Percentiles rank a stretch among this genome's conserved stretches.
phyloP scores from a whole-genome alignment of 495 filamentous ascomycete species.

The Amorphotheca resinae region DNA sequence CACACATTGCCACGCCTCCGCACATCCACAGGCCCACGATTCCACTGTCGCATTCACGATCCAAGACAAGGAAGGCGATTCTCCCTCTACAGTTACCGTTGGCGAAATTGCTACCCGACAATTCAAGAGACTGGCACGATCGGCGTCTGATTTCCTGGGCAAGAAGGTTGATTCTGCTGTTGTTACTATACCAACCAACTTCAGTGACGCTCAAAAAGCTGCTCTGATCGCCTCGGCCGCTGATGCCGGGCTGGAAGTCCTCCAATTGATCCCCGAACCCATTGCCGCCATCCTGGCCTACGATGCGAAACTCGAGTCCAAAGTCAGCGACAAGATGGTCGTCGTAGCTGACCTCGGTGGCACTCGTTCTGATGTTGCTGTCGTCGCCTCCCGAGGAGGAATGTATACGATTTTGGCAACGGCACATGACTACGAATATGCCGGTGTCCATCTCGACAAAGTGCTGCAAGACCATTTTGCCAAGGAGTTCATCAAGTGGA shows the following conservation, averaged over 20 bases:
- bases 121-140: conserved; percentile 64
- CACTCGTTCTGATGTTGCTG: conserved; percentile 81
- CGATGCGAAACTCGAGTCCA: conserved; percentile 69
- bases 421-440: conserved; percentile 85
- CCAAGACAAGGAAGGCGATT: conserved; percentile 58
- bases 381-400: conserved; percentile 80
- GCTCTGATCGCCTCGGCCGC: conserved; percentile 67
- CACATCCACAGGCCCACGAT: conserved; percentile 69
- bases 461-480: conserved; percentile 91
- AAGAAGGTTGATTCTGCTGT: conserved; percentile 87
- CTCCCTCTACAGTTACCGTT: conserved; percentile 58
- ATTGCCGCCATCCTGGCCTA: conserved; percentile 84
- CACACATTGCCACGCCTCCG: conserved; percentile 83
- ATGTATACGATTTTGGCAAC: conserved; percentile 95
- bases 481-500: conserved; percentile 95
- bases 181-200: conserved; percentile 88
- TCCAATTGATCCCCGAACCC: conserved; percentile 92
- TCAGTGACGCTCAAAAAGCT: conserved; percentile 70
- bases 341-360: conserved; percentile 91
- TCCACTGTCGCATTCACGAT: conserved; percentile 72
- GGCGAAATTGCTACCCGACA: conserved; percentile 82
- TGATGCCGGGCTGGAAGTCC: conserved; percentile 71
- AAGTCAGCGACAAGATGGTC: conserved; percentile 70
- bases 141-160: conserved; percentile 83
- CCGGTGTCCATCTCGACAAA: conserved; percentile 71